Percentiles rank a stretch among this genome's conserved stretches.
phyloP scores from a whole-genome alignment of 768 basidiomycete genomes.

The Hydnum rufescens region DNA sequence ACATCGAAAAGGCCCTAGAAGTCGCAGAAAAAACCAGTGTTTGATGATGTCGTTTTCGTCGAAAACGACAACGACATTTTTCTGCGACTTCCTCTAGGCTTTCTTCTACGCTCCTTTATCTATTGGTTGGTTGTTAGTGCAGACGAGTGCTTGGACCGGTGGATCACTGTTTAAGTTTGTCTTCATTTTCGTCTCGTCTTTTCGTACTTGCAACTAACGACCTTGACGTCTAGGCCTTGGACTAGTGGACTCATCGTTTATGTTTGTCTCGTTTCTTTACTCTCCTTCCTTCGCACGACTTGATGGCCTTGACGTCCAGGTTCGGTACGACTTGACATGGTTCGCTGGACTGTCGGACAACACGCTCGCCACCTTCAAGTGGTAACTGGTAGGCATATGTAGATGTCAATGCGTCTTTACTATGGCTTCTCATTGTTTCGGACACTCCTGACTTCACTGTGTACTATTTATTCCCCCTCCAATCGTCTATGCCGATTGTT shows the following conservation, averaged over 20 bases:
- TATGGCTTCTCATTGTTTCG: background rate
- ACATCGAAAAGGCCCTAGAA: background rate
- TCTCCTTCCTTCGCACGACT: slow-evolving; percentile 3
- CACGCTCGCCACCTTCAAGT: background rate
- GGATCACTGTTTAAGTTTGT: slow-evolving; percentile 7
- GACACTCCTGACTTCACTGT: background rate
- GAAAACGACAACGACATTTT: background rate
- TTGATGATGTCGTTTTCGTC: no score
- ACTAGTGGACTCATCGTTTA: slow-evolving; percentile 1
- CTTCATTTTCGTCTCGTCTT: slow-evolving; percentile 8
- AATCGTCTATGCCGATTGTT: background rate
- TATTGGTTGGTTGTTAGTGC: background rate
- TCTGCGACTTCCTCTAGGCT: background rate
- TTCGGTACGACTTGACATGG: background rate
- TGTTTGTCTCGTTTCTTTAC: slow-evolving; percentile 7
- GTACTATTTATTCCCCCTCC: background rate
- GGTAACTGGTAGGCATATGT: slow-evolving; percentile 8
- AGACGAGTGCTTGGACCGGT: slow-evolving; percentile 1
- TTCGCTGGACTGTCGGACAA: slow-evolving; percentile 1
- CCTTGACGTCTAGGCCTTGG: slow-evolving; percentile 6
- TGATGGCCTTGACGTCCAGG: slow-evolving; percentile 2
- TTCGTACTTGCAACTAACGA: slow-evolving; percentile 8
- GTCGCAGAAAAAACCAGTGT: background rate
- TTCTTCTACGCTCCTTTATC: background rate
- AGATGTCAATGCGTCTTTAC: background rate